These are phyloP conservation scores for Stagonosporopsis rhizophila DNA, from an alignment of 2,329 filamentous ascomycete genomes.

Conservation along the genomic window DNA sequence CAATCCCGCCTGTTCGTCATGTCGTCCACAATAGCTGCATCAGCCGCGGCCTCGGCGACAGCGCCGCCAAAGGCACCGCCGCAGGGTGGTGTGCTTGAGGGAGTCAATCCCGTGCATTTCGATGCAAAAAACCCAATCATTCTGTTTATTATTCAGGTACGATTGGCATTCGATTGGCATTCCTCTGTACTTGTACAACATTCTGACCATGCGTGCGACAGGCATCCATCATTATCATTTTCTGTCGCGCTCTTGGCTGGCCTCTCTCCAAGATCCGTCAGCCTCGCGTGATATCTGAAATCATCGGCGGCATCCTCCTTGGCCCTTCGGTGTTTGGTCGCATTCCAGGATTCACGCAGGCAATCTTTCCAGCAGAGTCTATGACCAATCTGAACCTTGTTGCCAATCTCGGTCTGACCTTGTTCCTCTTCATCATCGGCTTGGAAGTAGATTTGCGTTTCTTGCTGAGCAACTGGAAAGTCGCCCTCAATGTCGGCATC, in stretches of 20 bases:
- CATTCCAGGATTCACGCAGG: conserved; percentile 76
- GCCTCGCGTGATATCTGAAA: conserved; percentile 83
- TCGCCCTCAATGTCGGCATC: conserved; percentile 78
- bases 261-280: conserved; percentile 79
- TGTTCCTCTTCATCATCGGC: conserved; percentile 88
- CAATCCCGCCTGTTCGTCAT: conserved; percentile 24
- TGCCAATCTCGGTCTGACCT: conserved; percentile 81
- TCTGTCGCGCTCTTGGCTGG: conserved; percentile 77
- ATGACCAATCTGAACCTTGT: conserved; percentile 79
- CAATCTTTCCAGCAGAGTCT: conserved; percentile 78
- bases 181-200: background rate
- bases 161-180: background rate
- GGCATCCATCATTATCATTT: conserved; percentile 75
- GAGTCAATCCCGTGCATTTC: conserved; percentile 71
- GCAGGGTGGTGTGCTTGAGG: conserved; percentile 75
- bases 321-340: conserved; percentile 88
- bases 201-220: conserved; percentile 45
- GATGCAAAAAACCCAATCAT: conserved; percentile 75
- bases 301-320: conserved; percentile 82
- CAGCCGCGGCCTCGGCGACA: conserved; percentile 31
- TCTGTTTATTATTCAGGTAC: conserved; percentile 77
- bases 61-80: conserved; percentile 47
- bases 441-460: conserved; percentile 85
- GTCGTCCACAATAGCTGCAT: conserved; percentile 30
- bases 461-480: conserved; percentile 79